Conservation (phyloP, 306 rosid genomes). For the Crotalaria pallida region DNA sequence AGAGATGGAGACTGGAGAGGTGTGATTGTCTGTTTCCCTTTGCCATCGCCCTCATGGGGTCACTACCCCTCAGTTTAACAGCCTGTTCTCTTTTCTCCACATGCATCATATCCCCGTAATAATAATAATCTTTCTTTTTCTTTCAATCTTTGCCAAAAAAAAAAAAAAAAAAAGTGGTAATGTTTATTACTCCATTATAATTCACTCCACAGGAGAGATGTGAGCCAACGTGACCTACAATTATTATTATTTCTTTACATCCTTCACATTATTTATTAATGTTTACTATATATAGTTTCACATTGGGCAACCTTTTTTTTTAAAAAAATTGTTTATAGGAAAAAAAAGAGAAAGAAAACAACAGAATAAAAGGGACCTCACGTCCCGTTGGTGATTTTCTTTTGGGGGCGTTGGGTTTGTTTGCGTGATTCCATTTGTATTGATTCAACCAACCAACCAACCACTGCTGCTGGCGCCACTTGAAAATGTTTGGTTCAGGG, state of each 20-base stretch:
- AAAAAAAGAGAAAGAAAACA: too few species aligned
- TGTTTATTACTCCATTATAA: too few species aligned
- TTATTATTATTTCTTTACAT: not conserved
- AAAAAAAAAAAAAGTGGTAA: too few species aligned
- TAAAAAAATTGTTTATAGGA: too few species aligned
- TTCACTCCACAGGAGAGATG: too few species aligned
- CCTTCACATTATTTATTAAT: not conserved
- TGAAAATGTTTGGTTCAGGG: not conserved
- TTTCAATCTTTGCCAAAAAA: not conserved
- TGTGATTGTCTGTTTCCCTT: slow-evolving; percentile 24
- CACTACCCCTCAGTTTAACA: slow-evolving; percentile 22
- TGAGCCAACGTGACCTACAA: too few species aligned
- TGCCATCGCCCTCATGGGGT: slow-evolving; percentile 35
- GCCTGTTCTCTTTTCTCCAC: slow-evolving; percentile 22
- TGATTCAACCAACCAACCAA: not conserved
- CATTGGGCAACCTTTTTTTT: too few species aligned
- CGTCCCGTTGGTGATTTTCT: not conserved
- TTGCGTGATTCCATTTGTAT: not conserved
- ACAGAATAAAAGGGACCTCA: not conserved
- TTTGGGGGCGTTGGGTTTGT: too few species aligned
- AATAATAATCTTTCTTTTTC: not conserved
- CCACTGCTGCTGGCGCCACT: not conserved
- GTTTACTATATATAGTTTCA: too few species aligned
- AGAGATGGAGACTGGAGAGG: slow-evolving; percentile 22
- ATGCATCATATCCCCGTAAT: not conserved